Conservation (phyloP, 192 early-diverging fungal genomes). For the Coemansia sp. region DNA sequence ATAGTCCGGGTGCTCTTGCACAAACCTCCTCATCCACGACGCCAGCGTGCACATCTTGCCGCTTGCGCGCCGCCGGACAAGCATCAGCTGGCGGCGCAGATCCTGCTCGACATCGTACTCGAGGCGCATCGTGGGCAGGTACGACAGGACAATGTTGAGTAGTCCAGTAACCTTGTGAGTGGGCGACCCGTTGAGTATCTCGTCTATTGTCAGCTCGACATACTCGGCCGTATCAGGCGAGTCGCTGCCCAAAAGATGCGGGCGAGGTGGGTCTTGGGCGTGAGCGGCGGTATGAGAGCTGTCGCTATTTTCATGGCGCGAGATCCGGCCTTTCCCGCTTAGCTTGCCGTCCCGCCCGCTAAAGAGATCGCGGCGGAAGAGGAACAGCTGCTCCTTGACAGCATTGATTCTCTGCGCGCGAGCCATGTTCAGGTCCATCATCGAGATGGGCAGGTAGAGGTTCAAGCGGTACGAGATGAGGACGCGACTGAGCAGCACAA, state of each 20-base stretch:
- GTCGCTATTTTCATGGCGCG: conserved; percentile 19
- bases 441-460: conserved; percentile 94
- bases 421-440: conserved; percentile 94
- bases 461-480: conserved; percentile 87
- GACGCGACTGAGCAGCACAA: conserved; percentile 90
- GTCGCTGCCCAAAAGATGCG: background rate
- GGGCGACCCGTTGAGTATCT: conserved; percentile 88
- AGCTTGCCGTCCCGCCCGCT: conserved; percentile 47
- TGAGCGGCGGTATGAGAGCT: conserved; percentile 4
- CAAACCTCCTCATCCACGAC: conserved; percentile 90
- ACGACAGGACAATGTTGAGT: conserved; percentile 76
- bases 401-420: conserved; percentile 83
- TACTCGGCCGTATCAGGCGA: conserved; percentile 61
- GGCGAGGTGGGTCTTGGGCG: conserved; percentile 7
- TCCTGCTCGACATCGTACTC: conserved; percentile 70
- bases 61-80: conserved; percentile 78
- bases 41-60: conserved; percentile 87
- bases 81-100: conserved; percentile 76
- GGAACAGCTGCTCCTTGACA: conserved; percentile 76
- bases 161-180: conserved; percentile 74
- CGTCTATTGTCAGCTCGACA: conserved; percentile 81
- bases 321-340: conserved; percentile 35
- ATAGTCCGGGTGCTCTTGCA: conserved; percentile 83
- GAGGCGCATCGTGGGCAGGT: conserved; percentile 75
- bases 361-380: conserved; percentile 87